Evolutionary conservation across 2,329 filamentous ascomycete species (phyloP), one percentile per base, ranked within the genome.

Genomic region (Pseudogymnoascus sp.): DNA sequence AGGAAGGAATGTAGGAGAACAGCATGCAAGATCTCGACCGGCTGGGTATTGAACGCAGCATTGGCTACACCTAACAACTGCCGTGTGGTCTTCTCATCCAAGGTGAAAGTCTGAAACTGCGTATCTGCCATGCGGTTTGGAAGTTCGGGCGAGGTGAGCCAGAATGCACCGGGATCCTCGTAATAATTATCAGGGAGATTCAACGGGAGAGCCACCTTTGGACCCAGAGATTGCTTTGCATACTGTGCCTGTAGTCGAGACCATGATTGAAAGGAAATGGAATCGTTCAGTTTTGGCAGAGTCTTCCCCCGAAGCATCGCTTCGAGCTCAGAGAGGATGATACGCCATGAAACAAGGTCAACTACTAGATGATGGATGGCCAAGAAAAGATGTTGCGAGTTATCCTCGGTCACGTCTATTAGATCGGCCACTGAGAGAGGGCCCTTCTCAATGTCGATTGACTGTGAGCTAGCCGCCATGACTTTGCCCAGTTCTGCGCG

Each of bases 21-120:
- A 0, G 73, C 72, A 4, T 76, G 62, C 6, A 78, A 65, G 0
- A 79, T 59, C 34, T 79, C 77, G 0, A 76, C 63, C 0, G 74
- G 70, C 6, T 73, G 70, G 0, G 74, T 77, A 2, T 64, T 63
- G 34, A 77, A 66, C 0, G 70, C 62, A 1, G 60, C 62, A 25
- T 76, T 69, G n/a, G 37, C 16, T 0, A 64, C 60, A 1, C 67
- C 61, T 25, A 75, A 58, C 7, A 70, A 63, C 2, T 63, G 25
- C 3, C 62, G 39, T 3, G 69, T 68, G 7, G 62, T 66, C 30
- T 76, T 74, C 37, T 76, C 67, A 65, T 80, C 76, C 34, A 81
- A 67, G 39, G 74, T 72, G 65, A 81, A 82, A 63, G 71, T 70
- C 18, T 75, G 43, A 35, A 63, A 64, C 2, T 54, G 59, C 8